A percentile compares a stretch with the other conserved stretches of the same genome.
Evolutionary conservation across 129 eudicot genomes (phyloP).

Genomic region (Daucus carota): DNA sequence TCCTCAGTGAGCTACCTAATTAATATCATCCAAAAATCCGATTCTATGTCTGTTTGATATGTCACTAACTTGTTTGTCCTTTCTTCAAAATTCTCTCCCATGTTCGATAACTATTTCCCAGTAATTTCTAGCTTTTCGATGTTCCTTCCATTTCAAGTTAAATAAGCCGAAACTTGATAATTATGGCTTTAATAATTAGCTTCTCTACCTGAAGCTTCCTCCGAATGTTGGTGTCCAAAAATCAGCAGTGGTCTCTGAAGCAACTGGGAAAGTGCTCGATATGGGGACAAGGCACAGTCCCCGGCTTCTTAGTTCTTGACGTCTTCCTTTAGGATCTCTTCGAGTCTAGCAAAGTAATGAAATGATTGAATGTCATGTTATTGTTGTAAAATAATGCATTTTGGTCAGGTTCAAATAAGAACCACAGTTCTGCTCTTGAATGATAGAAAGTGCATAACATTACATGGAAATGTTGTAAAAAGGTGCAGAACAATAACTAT

Average conservation of each 20-base stretch:
- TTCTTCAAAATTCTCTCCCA: constrained; percentile 26
- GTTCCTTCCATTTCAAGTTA: constrained; percentile 15
- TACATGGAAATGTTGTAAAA: too few relatives aligned
- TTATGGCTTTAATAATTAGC: background rate
- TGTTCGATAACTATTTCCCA: constrained; percentile 9
- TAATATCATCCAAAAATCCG: constrained; percentile 12
- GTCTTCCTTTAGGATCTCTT: constrained; percentile 29
- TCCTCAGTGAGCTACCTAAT: constrained; percentile 24
- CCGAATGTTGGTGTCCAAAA: constrained; percentile 85
- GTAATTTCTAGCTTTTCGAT: background rate
- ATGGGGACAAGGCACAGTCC: constrained; percentile 96
- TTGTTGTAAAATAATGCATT: background rate
- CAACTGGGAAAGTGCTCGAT: constrained; percentile 76
- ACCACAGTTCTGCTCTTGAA: too few relatives aligned
- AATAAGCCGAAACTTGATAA: background rate
- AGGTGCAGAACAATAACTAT: too few relatives aligned
- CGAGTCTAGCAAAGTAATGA: constrained; percentile 20
- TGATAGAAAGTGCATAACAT: too few relatives aligned
- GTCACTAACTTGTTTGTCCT: constrained; percentile 20
- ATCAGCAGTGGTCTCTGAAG: constrained; percentile 52
- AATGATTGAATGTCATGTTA: background rate
- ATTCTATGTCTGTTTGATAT: constrained; percentile 14
- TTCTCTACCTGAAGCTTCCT: constrained; percentile 54
- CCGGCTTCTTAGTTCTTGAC: constrained; percentile 56
- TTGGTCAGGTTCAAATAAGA: background rate